Base-by-base conservation (phyloP, 805 yeast species). In the Grigorovia humatica region DNA sequence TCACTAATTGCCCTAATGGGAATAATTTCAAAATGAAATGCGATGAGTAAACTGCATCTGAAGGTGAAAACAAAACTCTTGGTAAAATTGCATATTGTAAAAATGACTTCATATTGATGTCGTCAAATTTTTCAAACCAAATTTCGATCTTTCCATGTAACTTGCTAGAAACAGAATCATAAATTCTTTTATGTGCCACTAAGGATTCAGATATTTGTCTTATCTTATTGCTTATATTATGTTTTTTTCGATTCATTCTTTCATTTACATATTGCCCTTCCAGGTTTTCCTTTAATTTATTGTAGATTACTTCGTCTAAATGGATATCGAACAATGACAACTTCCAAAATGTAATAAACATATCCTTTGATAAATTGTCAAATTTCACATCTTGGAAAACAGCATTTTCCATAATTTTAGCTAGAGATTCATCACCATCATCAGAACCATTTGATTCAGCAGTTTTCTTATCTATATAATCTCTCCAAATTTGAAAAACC, bases 401-500 rank as follows among this genome's bases (percentile, higher is more conserved):
- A 2, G 59, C 51, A 1, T 51, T 55, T 8, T 55, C 46, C 17
- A 66, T 35, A 32, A 53, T 51, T 1, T 48, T 27, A 13, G 52
- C 54, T 30, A 55, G 57, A 4, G 49, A 35, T 1, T 47, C 55
- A 11, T 46, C 43, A 4, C n/a, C 17, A 1, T 44, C 52, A 2
- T 59, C 57, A 9, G 45, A 38, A 2, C 42, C 52, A 2, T 59
- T 57, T 8, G 45, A 38, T 11, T 56, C 53, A 19, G 55, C 48
- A 54, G 64, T 53, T 44, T 58, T 53, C 55, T 60, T 54, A 49
- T 66, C 64, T 65, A 74, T 54, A 61, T 69, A 55, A 48, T 59
- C 62, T 62, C 96, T 75, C 95, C 96, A 88, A 1, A 88, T 61
- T 55, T 83, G 87, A 68, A 87, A 88, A 0, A 82, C 82, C 88